phyloP scores from a whole-genome alignment of 2,329 filamentous ascomycete species.

The Cladosporium sp. region DNA sequence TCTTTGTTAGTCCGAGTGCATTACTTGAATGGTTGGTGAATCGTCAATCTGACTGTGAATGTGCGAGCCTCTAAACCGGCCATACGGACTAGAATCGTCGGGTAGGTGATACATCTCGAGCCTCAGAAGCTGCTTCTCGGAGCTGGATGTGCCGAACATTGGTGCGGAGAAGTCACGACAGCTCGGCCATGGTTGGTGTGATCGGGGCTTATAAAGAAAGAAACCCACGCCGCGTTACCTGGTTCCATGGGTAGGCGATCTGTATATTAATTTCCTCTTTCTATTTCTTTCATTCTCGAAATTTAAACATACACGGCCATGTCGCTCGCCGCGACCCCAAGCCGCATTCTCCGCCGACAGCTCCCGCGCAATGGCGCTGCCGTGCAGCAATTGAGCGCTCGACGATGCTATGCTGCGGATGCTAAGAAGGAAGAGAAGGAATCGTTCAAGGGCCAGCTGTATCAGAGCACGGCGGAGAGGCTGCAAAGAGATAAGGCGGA shows the following conservation, averaged over 20 bases:
- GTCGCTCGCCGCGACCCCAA: conserved; percentile 15
- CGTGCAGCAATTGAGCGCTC: conserved; percentile 15
- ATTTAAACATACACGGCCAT: neutral
- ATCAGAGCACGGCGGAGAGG: conserved; percentile 61
- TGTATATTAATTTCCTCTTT: neutral
- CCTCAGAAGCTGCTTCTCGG: neutral
- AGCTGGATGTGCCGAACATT: conserved; percentile 1
- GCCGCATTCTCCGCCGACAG: conserved; percentile 12
- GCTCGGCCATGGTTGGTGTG: conserved; percentile 1
- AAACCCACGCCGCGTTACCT: neutral
- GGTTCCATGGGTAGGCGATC: neutral
- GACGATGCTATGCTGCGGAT: conserved; percentile 40
- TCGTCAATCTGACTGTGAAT: neutral
- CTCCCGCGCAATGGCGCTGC: neutral
- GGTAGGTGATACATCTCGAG: neutral
- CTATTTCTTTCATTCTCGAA: neutral
- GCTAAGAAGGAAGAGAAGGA: conserved; percentile 39
- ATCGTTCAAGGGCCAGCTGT: conserved; percentile 62
- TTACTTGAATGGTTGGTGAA: neutral
- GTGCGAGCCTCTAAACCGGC: neutral
- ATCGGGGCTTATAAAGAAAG: neutral
- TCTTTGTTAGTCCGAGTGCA: neutral
- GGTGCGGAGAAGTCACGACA: conserved; percentile 9
- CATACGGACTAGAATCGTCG: neutral
- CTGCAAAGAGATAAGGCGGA: conserved; percentile 59